Evolutionary conservation across 108 stramenopile genomes (phyloP), one percentile per base, ranked within the genome.

Genomic region (Stephanodiscus minutulus): DNA sequence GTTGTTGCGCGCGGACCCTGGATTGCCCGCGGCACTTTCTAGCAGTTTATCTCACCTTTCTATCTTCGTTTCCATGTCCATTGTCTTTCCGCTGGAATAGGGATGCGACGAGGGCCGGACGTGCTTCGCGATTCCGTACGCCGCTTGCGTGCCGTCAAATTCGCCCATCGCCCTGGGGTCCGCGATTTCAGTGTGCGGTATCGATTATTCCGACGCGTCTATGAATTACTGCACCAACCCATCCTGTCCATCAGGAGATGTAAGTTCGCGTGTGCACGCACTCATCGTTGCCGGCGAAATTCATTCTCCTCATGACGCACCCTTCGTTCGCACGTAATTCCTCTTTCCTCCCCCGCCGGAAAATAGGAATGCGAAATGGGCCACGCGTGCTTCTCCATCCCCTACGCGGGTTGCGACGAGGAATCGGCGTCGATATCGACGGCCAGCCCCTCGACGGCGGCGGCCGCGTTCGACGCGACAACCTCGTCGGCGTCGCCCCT

Each of bases 231-330:
- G 36, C 7, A 5, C 28, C 12, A 53, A 64, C 39, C 12, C 39
- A 5, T 22, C 17, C 10, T 73, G 72, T 57, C 72, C 72, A 25
- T 17, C 41, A 10, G 72, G 72, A 43, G 63, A 72, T 62, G 70
- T 52, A 52, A 52, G 50, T 52, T 52, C 7, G 6, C 24, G 7
- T 52, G 50, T 52, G 39, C 9, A 33, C 31, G 31, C 31, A 33
- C 31, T 33, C 31, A 33, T 33, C 31, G 39, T 24, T 52, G 20
- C 5, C 17, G 13, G 20, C 1, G 50, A 1, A 52, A 5, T 52
- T 20, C 9, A 21, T 52, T 52, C 7, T 52, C 7, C 50, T 52
- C 17, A 52, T 1, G 6, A 52, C 24, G 50, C 20, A 1, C 6
- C 47, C 18, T 48, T 48, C 47, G 6, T 33, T 33, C 5, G n/a